These are phyloP conservation scores for Besnoitia besnoiti DNA, from an alignment of 169 alveolate species.

Conservation along the genomic window DNA sequence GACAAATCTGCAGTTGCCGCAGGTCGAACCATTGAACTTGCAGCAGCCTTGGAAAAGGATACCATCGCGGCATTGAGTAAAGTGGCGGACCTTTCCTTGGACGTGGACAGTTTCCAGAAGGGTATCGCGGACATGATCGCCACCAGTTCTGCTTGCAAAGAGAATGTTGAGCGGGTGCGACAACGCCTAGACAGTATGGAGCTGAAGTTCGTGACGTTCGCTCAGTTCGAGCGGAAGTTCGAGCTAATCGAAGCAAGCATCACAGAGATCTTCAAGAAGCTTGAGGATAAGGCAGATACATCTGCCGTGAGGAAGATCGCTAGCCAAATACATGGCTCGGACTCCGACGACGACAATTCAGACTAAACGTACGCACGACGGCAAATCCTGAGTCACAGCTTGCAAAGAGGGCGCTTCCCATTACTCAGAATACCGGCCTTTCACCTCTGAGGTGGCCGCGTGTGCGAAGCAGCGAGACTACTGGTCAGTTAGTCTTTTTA, in stretches of 20 bases:
- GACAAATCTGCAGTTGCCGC: not conserved
- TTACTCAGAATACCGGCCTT: too few species aligned
- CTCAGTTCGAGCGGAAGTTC: constrained; percentile 26
- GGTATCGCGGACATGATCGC: not conserved
- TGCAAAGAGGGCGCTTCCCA: too few species aligned
- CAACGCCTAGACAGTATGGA: not conserved
- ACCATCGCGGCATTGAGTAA: not conserved
- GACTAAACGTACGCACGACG: too few species aligned
- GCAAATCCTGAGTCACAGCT: too few species aligned
- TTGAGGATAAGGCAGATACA: constrained; percentile 47
- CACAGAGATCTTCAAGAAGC: constrained; percentile 30
- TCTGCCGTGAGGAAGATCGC: constrained; percentile 20
- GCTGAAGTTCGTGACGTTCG: not conserved
- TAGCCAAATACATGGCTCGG: not conserved
- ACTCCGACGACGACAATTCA: not conserved
- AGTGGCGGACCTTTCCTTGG: not conserved
- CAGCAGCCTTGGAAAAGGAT: not conserved
- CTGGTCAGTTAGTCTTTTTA: too few species aligned
- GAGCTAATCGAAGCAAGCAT: constrained; percentile 36
- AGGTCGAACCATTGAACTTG: not conserved
- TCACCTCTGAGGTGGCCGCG: too few species aligned
- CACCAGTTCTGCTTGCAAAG: not conserved
- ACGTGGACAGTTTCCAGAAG: not conserved
- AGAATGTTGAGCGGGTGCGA: not conserved
- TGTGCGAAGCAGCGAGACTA: too few species aligned